Evolutionary conservation across 2,329 filamentous ascomycete genomes (phyloP), one percentile per base, ranked within the genome.

Genomic region (Cladosporium sp.): DNA sequence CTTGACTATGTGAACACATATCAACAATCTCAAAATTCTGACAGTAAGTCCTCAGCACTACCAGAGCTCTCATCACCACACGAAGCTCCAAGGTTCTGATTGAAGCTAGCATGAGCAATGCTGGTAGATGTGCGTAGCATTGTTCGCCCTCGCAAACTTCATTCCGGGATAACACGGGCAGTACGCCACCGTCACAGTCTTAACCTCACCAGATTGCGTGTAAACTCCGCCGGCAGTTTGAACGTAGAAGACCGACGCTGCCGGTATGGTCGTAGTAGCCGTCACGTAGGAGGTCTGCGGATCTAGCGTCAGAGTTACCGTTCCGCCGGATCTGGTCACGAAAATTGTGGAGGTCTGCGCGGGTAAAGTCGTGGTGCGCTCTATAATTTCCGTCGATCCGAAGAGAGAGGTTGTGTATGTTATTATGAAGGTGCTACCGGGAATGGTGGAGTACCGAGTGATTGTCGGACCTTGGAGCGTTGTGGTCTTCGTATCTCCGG

Each of bases 151-250:
- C 8, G 49, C 49, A 22, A 52, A 52, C 14, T 52, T 52, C 42
- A 52, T 45, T 7, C 49, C 49, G 2, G 49, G 49, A 9, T 52
- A 52, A 9, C 49, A 52, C 13, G 49, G 49, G 28, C 49, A 52
- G 34, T 52, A 52, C 8, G 49, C 49, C 19, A 52, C 49, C 9
- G 49, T 52, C 42, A 52, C 41, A 32, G 22, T 45, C 14, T 28
- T 19, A 3, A 37, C 38, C 34, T 32, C 8, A 3, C 49, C 49
- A 19, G 28, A 33, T 8, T 32, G 18, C 14, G 49, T 45, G 3
- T 33, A 31, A 4, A 35, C 43, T 40, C n/a, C 43, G 37, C 46
- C 32, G n/a, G 31, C 41, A 5, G 33, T 18, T 16, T 52, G 32
- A 8, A 52, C 49, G 22, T 45, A 52, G 34, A 45, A 52, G 9